Base-by-base conservation (phyloP, 345 rosid genomes). In the Syzygium oleosum region DNA sequence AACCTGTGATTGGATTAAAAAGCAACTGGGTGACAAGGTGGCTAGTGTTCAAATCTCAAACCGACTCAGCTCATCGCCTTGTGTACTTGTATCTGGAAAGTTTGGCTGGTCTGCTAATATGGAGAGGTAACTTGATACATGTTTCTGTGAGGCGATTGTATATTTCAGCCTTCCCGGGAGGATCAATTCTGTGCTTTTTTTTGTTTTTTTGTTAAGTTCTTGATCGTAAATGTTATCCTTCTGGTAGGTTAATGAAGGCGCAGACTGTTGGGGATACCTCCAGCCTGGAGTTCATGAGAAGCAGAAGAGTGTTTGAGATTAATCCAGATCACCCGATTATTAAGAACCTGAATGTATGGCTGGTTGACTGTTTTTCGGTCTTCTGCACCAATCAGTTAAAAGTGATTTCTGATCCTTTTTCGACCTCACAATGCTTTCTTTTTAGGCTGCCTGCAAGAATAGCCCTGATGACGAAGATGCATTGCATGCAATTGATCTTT, bases 31-130 rank as follows among this genome's bases (percentile, higher is more conserved):
- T 15, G 97, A 96, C 84, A 98, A 94, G 88, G 98, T 98, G 78
- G 99, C 99, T 80, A 93, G 90, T 87, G 99, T 98, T 88, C 99
- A 96, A 85, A 93, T 96, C 85, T 96, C 99, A 19, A 96, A 91
- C 88, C 95, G 98, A 77, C 92, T 98, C 89, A 96, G 98, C 91
- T 93, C 99, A 86, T 98, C 99, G 0, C 99, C 99, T 8, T 96
- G 99, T 91, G 99, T 98, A 85, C 96, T 98, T 89, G 99, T 93
- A 63, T 94, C 99, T 52, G 97, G 96, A 85, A 95, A 96, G 92
- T 96, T 98, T 91, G 99, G 99, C 84, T 98, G 99, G 99, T 96
- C 99, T 51, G 99, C 98, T 87, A 98, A 98, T 90, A 98, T 96
- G 99, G 99, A 98, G 92, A 96, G 96, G 99, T 98, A 86, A 87